phyloP scores from a whole-genome alignment of 345 rosid species.

The Boechera stricta region DNA sequence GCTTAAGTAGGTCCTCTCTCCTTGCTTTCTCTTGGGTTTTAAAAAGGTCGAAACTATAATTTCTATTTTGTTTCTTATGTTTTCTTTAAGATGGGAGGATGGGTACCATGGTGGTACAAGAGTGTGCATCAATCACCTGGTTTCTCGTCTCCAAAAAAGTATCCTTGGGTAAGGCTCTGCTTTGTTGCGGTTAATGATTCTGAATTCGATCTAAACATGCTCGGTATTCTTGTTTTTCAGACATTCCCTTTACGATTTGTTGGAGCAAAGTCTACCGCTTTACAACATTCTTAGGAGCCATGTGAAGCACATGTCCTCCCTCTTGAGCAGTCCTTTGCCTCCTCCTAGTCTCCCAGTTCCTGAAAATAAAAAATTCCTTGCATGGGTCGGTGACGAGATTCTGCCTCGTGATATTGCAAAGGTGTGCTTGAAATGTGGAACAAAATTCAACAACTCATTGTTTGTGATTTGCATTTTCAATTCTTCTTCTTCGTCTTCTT shows the following conservation, averaged over 20 bases:
- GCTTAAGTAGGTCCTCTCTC: constrained; percentile 63
- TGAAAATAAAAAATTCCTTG: constrained; percentile 75
- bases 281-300: constrained; percentile 73
- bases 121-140: constrained; percentile 67
- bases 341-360: constrained; percentile 80
- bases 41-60: background rate
- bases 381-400: constrained; percentile 91
- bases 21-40: background rate
- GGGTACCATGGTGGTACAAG: constrained; percentile 93
- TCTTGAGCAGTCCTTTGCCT: constrained; percentile 57
- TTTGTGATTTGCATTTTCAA: constrained; percentile 6
- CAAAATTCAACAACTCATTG: constrained; percentile 7
- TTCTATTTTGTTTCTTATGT: background rate
- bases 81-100: constrained; percentile 70
- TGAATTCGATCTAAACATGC: constrained; percentile 15
- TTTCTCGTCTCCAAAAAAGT: constrained; percentile 58
- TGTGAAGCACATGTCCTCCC: constrained; percentile 51
- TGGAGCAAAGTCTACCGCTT: constrained; percentile 83
- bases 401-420: constrained; percentile 84
- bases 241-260: constrained; percentile 71
- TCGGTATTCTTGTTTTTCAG: constrained; percentile 43
- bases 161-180: constrained; percentile 56
- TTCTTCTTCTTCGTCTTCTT: constrained; percentile 32
- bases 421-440: constrained; percentile 47
- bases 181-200: background rate